A percentile compares a stretch with the other conserved stretches of the same genome.
phyloP scores from a whole-genome alignment of 1,139 yeast species.

The Taphrina confusa region DNA sequence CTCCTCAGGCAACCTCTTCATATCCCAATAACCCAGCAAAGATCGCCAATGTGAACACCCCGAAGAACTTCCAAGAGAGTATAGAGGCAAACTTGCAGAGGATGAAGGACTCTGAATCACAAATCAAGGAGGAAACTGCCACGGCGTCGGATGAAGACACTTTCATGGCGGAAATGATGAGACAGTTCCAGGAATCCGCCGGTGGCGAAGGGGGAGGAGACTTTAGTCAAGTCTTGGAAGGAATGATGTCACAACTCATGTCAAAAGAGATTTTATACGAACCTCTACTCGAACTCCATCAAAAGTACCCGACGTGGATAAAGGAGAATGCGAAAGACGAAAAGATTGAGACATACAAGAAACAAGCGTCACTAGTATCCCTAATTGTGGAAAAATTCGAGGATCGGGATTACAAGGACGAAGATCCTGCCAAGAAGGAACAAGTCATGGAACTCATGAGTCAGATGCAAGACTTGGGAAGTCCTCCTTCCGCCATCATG shows the following conservation, averaged over 20 bases:
- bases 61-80: constrained; percentile 61
- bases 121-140: constrained; percentile 68
- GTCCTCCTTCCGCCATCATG: constrained; percentile 79
- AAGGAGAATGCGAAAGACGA: constrained; percentile 44
- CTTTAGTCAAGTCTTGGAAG: constrained; percentile 64
- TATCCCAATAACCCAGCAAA: constrained; percentile 35
- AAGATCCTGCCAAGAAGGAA: constrained; percentile 55
- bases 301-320: constrained; percentile 64
- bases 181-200: constrained; percentile 63
- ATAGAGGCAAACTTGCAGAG: constrained; percentile 81
- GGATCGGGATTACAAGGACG: constrained; percentile 57
- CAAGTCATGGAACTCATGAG: constrained; percentile 62
- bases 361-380: constrained; percentile 47
- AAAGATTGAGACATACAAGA: constrained; percentile 49
- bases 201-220: constrained; percentile 53
- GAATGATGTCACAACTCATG: constrained; percentile 79
- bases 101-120: constrained; percentile 54
- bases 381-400: constrained; percentile 64
- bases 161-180: constrained; percentile 51
- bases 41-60: constrained; percentile 32
- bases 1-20: constrained; percentile 38
- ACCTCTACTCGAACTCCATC: constrained; percentile 78
- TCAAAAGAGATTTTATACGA: constrained; percentile 85
- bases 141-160: constrained; percentile 53
- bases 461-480: constrained; percentile 62